Evolutionary conservation across 139 green algal species (phyloP), one percentile per base, ranked within the genome.

Genomic region (Parachlorella kessleri): DNA sequence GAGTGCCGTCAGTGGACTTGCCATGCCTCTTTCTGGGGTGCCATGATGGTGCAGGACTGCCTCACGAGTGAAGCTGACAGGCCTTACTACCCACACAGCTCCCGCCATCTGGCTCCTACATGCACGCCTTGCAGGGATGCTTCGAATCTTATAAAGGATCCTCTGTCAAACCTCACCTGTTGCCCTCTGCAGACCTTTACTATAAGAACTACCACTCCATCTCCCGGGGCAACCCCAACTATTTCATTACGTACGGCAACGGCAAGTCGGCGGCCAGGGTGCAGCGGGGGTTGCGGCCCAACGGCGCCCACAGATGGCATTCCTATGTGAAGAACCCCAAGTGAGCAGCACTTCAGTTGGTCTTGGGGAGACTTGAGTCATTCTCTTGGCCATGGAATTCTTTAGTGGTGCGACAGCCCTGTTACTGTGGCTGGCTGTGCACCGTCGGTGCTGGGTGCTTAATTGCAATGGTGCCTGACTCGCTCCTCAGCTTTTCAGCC

Each of bases 211-310:
- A 93, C 65, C 70, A 83, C n/a, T 79, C 71, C 2, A 82, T 95
- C 33, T 81, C 92, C 3, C 78, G 86, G 0, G 91, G 87, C 71
- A 97, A 97, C 79, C 91, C 91, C 77, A 96, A 97, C 83, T 97
- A 95, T 77, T 96, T 95, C 78, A 88, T 92, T 18, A 94, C 92
- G 0, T 95, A 96, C 75, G 89, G 83, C 48, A 96, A 96, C 77
- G 91, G 91, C 67, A 95, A 95, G 78, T 90, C 83, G 14, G 91
- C 89, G 1, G 92, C 90, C 0, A 83, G 93, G 10, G 74, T 97
- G 3, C 79, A 87, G 55, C 41, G 73, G 2, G 84, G 90, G 30
- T 53, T 97, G 72, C 73, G 92, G 3, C 89, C 92, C 40, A 97
- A 97, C 54, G 92, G 92, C 33, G 92, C 92, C 0, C 92, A 96